Base-by-base conservation (phyloP, 345 rosid genomes). In the Linum trigynum region DNA sequence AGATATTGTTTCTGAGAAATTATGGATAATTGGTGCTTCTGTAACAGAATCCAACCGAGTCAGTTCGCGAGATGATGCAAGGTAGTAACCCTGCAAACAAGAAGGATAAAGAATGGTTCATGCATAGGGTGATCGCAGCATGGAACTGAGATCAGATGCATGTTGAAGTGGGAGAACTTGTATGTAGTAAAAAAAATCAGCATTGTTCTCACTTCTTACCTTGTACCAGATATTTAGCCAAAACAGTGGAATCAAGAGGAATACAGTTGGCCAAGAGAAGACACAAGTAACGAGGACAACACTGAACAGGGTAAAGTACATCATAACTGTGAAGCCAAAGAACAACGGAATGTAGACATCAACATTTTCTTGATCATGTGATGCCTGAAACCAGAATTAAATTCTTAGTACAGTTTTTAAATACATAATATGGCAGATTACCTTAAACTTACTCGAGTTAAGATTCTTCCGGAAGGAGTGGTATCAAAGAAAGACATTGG, bases 11-110 rank as follows among this genome's bases (percentile, higher is more conserved):
- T 92, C 98, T 5, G 94, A 86, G 74, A 88, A 92, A 67, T 88
- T 96, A 62, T 92, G 92, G 68, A 90, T 76, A 62, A 92, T 69
- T 45, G 97, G 95, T 43, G 96, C 87, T 74, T 91, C 90, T 68
- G 79, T 78, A 62, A 78, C 79, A 57, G 91, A 96, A 73, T 86
- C 74, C 90, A 92, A 78, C 79, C 97, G 82, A 16, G 96, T 96
- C 36, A 92, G 78, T 78, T 92, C 97, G 71, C 98, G 82, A 7
- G 98, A 96, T 8, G 91, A 77, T 43, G 88, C 73, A 68, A 85
- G 86, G 79, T 92, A 92, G 72, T 88, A 89, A 53, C 76, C 80
- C 98, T 92, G 88, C 74, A 78, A 38, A 62, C 41, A 60, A 69
- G 63, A 59, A 51, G 7, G 10, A 61, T 23, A 62, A 40, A 17